Base-by-base conservation (phyloP, 2,329 filamentous ascomycete species). In the Bipolaris cookei region DNA sequence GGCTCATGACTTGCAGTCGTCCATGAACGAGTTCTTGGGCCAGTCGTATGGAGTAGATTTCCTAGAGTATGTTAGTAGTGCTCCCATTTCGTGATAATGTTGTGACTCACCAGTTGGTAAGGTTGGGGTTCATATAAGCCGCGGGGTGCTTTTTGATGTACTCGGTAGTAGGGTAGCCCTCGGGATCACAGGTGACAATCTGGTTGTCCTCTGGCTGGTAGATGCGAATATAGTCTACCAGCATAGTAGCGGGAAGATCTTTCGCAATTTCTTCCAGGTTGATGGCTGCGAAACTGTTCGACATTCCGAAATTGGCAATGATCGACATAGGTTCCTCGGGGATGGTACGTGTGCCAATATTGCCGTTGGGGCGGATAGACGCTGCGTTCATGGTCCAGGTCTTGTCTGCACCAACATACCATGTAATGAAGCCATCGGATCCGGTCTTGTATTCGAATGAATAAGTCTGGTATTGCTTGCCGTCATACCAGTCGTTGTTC, bases 281-380 rank as follows among this genome's bases (percentile, higher is more conserved):
- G 59, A 90, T 77, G 4, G 79, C 73, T 0, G 88, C 84, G 72
- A 90, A 90, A 73, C 83, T 85, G 66, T 82, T 81, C 4, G 85
- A 87, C 84, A 91, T 89, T 66, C 88, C 89, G 66, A 90, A 84
- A 69, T 91, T 91, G 77, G 86, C 81, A 64, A 90, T 80, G 16
- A 90, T 76, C 1, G 86, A 71, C 85, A 91, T 82, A 1, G 89
- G 89, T 69, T 91, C 88, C 63, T 86, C 78, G 0, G 88, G 87
- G 49, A 90, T 84, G 18, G 83, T 75, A 62, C 88, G 80, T 64
- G 88, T 84, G 6, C 86, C 88, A 54, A 91, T 77, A 68, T 91
- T 91, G 55, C 88, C 89, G 60, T 90, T 90, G 1, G 87, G 85
- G 4, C 87, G 84, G 14, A 89, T 77, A 1, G 88, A 80, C 37